Evolutionary conservation across 805 yeast genomes (phyloP), one percentile per base, ranked within the genome.

Genomic region (Spathaspora sp.): DNA sequence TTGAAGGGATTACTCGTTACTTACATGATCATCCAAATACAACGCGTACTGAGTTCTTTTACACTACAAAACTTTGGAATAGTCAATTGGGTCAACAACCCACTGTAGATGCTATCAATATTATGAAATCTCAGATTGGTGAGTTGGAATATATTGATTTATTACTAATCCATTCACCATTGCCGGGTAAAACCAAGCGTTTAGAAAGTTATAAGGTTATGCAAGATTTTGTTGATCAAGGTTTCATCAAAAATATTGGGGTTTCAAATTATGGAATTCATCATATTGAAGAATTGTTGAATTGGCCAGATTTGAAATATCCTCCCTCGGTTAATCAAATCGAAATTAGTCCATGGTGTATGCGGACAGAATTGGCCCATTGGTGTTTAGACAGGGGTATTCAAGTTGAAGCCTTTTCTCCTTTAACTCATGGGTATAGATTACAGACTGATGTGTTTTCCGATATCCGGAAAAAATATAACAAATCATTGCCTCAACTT

Each of bases 61-160:
- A 86, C 66, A 84, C 90, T 9, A 84, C 94, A 5, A 89, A 89
- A 62, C 62, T 87, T 18, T 86, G 93, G 93, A 81, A 85, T 58
- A 73, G 76, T 44, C 80, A 82, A 55, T 80, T 81, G 53, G 88
- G 89, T 0, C 83, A 85, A 60, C 63, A 67, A 0, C 68, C 72
- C 18, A 85, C 94, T 14, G 77, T 77, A 49, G 52, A 51, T 5
- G 93, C 89, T 14, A 82, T 89, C 52, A 68, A 73, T 38, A 76
- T 71, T 17, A 53, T 53, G 56, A 61, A 86, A 43, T 65, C 65
- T 5, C 71, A 76, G 46, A 87, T 84, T 5, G 69, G 77, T 42
- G 65, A 60, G 14, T 65, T 88, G 46, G 79, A 75, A n/a, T 88
- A 87, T 61, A 86, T 89, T 55, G 96, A 89, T 62, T 68, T 89